phyloP scores from a whole-genome alignment of 306 rosid species.

The Argentina anserina region DNA sequence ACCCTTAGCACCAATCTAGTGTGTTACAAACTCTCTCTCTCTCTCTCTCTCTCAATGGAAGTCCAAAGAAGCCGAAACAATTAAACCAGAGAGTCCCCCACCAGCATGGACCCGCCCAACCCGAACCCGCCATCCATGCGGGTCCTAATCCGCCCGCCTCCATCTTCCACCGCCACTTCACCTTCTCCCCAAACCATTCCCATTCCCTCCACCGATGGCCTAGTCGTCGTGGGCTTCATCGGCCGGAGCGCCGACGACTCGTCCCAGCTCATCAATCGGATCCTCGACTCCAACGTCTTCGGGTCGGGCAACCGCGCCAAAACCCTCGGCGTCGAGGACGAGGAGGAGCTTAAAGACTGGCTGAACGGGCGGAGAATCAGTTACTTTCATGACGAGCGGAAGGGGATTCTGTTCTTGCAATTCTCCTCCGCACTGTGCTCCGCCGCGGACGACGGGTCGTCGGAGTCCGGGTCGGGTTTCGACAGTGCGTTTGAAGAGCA shows the following conservation, averaged over 20 bases:
- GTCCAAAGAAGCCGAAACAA: conserved; percentile 4
- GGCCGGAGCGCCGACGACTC: conserved; percentile 49
- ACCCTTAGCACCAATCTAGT: no score
- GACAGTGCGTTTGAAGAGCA: conserved; percentile 58
- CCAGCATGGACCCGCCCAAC: conserved; percentile 11
- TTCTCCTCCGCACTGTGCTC: conserved; percentile 39
- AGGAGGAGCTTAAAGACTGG: conserved; percentile 54
- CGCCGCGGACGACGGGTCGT: conserved; percentile 17
- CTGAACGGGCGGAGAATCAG: conserved; percentile 60
- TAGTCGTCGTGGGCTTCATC: conserved; percentile 81
- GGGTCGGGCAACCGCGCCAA: conserved; percentile 66
- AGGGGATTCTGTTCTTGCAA: conserved; percentile 63
- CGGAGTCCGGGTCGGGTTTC: conserved; percentile 38
- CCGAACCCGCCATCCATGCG: conserved; percentile 48
- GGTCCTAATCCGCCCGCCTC: conserved; percentile 67
- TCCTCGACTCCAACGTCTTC: conserved; percentile 67
- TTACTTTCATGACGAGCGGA: conserved; percentile 57
- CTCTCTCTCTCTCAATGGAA: conserved; percentile 11
- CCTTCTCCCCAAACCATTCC: conserved; percentile 33
- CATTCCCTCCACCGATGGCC: conserved; percentile 47
- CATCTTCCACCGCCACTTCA: conserved; percentile 31
- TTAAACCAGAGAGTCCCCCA: background rate
- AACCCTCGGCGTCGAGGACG: conserved; percentile 42
- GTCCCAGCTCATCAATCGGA: conserved; percentile 65
- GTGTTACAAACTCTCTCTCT: no score